Base-by-base conservation (phyloP, 306 rosid genomes). In the Quercus robur region DNA sequence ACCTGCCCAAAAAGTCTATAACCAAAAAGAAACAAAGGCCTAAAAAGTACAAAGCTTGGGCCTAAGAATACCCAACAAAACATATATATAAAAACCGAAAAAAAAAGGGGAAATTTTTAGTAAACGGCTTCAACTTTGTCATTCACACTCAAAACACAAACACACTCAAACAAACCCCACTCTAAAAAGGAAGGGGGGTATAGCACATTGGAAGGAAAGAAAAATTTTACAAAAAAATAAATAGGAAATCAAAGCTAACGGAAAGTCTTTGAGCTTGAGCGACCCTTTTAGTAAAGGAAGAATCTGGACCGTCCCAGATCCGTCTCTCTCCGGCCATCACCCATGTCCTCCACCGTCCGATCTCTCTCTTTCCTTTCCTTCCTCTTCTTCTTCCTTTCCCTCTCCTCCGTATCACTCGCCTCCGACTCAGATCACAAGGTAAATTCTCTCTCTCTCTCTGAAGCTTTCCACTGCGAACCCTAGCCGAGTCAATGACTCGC, bases 391-490 rank as follows among this genome's bases (percentile, higher is more conserved):
- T 82, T 87, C 5, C 55, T 83, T 59, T 86, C 82, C 14, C 69
- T 88, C 80, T 94, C 97, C 75, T 83, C 97, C 62, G 99, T 38
- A 7, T 38, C 46, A 2, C 46, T 38, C 80, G 97, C 97, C 75
- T 83, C 97, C 62, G 99, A 96, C 76, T 84, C 97, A 58, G 99
- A 96, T 90, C 99, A 96, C 89, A 93, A 76, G 97, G 99, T 93
- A 81, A 82, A 57, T 70, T 59, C 41, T 73, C 81, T 25, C 20
- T 52, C 68, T 83, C 73, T 51, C 38, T 38, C 52, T 59, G 21
- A 5, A 31, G 17, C 51, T 35, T 35, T 49, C 38, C 25, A 33
- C 5, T 75, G 28, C 52, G 28, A 14, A 30, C 62, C 79, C 58
- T 71, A 13, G 62, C 67, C 31, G 49, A n/a, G 21, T 70, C 23